phyloP scores from a whole-genome alignment of 805 yeast species.

The Brettanomyces bruxellensis region DNA sequence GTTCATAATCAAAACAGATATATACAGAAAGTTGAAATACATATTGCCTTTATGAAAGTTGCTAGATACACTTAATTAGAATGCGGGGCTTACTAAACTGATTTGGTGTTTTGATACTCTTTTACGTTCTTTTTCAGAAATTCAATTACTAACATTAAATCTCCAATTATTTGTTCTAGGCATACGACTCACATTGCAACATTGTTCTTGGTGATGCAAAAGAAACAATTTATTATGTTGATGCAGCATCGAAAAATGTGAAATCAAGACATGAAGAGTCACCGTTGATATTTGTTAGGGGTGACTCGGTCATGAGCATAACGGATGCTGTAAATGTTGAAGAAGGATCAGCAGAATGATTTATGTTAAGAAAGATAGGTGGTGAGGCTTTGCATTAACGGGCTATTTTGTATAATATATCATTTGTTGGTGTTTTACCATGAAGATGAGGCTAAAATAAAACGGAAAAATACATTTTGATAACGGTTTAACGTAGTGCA shows the following conservation, averaged over 20 bases:
- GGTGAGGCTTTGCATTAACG: no score
- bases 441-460: no score
- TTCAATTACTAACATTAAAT: not conserved
- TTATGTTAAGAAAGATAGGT: not conserved
- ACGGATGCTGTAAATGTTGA: slow-evolving; percentile 25
- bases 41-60: no score
- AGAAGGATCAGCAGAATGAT: not conserved
- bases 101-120: no score
- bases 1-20: not conserved
- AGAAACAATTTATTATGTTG: slow-evolving; percentile 64
- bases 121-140: not conserved
- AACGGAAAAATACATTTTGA: no score
- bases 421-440: no score
- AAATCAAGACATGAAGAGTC: slow-evolving; percentile 45
- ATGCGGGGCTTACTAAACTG: no score
- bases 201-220: slow-evolving; percentile 88
- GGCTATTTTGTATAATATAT: not conserved
- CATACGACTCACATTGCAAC: slow-evolving; percentile 95
- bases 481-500: no score
- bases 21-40: no score
- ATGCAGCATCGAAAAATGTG: slow-evolving; percentile 36
- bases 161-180: slow-evolving; percentile 27
- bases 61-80: no score
- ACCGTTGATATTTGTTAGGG: slow-evolving; percentile 92
- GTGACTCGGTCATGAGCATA: slow-evolving; percentile 90